Conservation (phyloP, 2,329 filamentous ascomycete species). For the Epichloe gansuensis region DNA sequence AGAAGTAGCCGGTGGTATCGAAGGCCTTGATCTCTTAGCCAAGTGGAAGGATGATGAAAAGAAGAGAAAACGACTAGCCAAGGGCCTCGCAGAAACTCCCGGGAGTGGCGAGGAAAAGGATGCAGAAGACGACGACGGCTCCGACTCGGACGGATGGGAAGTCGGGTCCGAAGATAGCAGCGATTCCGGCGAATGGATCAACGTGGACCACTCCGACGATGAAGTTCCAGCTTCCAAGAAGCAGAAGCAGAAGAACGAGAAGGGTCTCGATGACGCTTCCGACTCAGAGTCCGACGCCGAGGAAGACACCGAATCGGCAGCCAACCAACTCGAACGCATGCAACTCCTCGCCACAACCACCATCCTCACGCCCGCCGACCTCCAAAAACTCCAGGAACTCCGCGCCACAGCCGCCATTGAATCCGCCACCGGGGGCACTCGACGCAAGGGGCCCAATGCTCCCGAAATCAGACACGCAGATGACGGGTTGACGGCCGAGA, state of each 20-base stretch:
- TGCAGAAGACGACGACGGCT: conserved; percentile 44
- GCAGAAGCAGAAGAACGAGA: conserved; percentile 16
- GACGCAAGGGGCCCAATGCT: conserved; percentile 35
- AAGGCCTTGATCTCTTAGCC: conserved; percentile 81
- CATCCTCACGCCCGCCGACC: conserved; percentile 88
- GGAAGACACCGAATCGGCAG: conserved; percentile 29
- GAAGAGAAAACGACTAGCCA: conserved; percentile 56
- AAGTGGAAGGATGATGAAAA: conserved; percentile 89
- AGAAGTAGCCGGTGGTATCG: conserved; percentile 66
- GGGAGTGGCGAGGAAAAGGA: conserved; percentile 48
- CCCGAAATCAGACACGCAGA: conserved; percentile 54
- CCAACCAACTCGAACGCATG: conserved; percentile 36
- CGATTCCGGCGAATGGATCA: conserved; percentile 84
- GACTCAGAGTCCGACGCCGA: conserved; percentile 13
- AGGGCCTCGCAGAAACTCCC: conserved; percentile 50
- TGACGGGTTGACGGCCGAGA: conserved; percentile 76
- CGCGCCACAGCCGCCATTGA: conserved; percentile 60
- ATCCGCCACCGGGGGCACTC: conserved; percentile 38
- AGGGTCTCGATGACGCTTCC: background rate
- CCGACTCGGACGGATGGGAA: conserved; percentile 46
- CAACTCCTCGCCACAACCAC: conserved; percentile 80
- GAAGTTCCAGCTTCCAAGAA: conserved; percentile 49
- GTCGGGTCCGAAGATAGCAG: conserved; percentile 45
- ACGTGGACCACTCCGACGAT: conserved; percentile 74
- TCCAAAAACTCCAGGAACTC: conserved; percentile 88